Conservation (phyloP, 78 protist genomes). For the Dictyostelium capitatum region DNA sequence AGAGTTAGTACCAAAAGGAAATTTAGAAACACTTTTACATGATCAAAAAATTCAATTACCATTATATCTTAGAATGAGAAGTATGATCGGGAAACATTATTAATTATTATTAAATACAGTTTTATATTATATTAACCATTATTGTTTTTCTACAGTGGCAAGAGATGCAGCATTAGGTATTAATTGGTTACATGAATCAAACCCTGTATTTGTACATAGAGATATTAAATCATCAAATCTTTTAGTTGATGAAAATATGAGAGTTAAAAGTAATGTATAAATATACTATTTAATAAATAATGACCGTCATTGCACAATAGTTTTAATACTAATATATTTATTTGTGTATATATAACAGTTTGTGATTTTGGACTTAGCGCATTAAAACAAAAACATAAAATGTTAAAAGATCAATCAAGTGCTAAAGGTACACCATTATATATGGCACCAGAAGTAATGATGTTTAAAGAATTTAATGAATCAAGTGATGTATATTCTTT, state of each 20-base stretch:
- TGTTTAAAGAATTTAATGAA: slow-evolving; percentile 85
- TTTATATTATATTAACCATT: background rate
- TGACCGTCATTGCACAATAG: too few species aligned
- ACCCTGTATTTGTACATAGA: slow-evolving; percentile 88
- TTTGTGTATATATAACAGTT: slow-evolving; percentile 31
- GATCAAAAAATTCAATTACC: slow-evolving; percentile 80
- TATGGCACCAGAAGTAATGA: slow-evolving; percentile 90
- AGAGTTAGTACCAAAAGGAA: slow-evolving; percentile 81
- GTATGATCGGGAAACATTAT: slow-evolving; percentile 17
- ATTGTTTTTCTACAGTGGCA: slow-evolving; percentile 45
- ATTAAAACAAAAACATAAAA: slow-evolving; percentile 78
- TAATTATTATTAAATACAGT: background rate
- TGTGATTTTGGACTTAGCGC: slow-evolving; percentile 82
- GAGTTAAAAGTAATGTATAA: slow-evolving; percentile 65
- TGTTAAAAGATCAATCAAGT: slow-evolving; percentile 80
- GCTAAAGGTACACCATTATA: slow-evolving; percentile 87
- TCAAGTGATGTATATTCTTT: slow-evolving; percentile 82
- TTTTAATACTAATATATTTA: background rate
- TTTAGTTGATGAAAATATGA: slow-evolving; percentile 81
- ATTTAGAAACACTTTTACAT: slow-evolving; percentile 82
- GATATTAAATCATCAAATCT: slow-evolving; percentile 84
- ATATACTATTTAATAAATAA: too few species aligned
- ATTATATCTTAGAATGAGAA: slow-evolving; percentile 82
- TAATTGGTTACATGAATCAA: slow-evolving; percentile 85
- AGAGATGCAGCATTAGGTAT: slow-evolving; percentile 88